Percentiles rank a stretch among this genome's conserved stretches.
These are phyloP conservation scores for Mercurialis annua DNA, from an alignment of 345 rosid genomes.

Conservation along the genomic window DNA sequence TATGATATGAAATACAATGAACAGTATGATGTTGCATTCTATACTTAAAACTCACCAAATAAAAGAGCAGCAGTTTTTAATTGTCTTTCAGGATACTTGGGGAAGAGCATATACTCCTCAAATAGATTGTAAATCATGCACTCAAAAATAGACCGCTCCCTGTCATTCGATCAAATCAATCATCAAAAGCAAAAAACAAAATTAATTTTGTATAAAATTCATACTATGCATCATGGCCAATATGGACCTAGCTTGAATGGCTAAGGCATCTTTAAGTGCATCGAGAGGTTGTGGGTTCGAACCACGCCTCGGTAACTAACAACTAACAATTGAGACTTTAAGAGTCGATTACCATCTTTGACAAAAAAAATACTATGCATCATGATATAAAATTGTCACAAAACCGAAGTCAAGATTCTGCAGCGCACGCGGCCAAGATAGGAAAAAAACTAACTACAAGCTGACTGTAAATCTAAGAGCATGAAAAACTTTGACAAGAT, in stretches of 20 bases:
- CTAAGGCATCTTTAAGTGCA: no score
- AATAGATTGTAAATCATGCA: constrained; percentile 96
- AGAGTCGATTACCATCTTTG: no score
- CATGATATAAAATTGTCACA: background rate
- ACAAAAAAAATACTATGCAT: background rate
- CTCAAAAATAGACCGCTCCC: constrained; percentile 85
- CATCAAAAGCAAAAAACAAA: constrained; percentile 3
- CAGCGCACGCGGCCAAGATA: background rate
- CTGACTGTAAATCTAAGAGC: background rate
- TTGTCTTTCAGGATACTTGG: constrained; percentile 95
- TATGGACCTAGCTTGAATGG: no score
- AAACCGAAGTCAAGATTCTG: background rate
- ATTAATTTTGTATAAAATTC: no score
- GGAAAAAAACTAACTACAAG: background rate
- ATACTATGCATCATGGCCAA: no score
- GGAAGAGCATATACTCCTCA: constrained; percentile 92
- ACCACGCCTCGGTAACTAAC: no score
- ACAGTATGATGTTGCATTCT: background rate
- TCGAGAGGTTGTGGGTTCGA: no score
- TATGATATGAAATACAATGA: background rate
- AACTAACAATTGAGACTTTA: no score
- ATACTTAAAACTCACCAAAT: constrained; percentile 60
- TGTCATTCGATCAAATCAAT: constrained; percentile 29
- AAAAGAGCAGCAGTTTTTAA: constrained; percentile 87
- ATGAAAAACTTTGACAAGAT: background rate